Conservation (phyloP, 257 asterid species). For the Solanum lycopersicoides region DNA sequence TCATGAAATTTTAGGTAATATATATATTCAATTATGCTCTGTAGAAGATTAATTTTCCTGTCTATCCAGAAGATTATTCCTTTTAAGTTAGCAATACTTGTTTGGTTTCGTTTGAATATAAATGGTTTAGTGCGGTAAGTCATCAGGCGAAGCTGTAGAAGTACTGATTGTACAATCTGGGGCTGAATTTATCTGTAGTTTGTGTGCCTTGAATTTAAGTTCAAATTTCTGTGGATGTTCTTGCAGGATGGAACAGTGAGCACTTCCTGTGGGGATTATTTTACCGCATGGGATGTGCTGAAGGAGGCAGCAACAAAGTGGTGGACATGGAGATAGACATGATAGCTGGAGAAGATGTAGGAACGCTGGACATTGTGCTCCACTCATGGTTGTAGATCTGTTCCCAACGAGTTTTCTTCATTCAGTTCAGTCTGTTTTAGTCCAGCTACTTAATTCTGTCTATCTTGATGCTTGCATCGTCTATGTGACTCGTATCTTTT, state of each 20-base stretch:
- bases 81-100: not conserved
- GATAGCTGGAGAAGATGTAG: not conserved
- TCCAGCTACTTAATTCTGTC: fast-evolving
- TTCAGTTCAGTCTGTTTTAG: not conserved
- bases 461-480: not conserved
- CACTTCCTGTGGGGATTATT: not conserved
- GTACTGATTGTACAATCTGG: not conserved
- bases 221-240: not conserved
- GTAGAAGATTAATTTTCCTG: not conserved
- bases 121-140: not conserved
- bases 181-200: not conserved
- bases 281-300: not conserved
- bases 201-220: not conserved
- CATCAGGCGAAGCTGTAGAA: not conserved
- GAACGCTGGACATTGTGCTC: not conserved
- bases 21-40: not conserved
- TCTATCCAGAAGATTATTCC: not conserved
- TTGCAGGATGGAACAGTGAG: not conserved
- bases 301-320: not conserved
- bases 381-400: not conserved
- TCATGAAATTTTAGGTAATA: not conserved
- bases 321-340: not conserved
- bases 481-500: not conserved
- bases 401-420: not conserved
- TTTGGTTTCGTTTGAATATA: not conserved